Percentiles rank a stretch among this genome's conserved stretches.
Evolutionary conservation across 768 basidiomycete species (phyloP).

Genomic region (Ephemerocybe angulata): DNA sequence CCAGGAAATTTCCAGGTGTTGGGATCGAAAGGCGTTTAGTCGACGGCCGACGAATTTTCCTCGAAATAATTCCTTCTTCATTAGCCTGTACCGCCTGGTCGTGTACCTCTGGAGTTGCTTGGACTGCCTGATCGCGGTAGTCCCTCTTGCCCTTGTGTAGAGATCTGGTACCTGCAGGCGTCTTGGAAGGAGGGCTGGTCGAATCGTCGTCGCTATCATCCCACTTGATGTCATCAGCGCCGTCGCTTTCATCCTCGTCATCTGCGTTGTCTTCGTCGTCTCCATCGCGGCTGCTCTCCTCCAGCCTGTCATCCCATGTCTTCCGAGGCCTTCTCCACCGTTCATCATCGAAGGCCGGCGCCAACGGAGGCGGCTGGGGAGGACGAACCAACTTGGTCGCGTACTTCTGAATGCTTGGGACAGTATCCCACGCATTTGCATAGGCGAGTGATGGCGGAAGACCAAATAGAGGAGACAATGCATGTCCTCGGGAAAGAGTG

Average conservation of each 20-base stretch:
- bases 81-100: conserved; percentile 60
- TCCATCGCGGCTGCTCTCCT: conserved; percentile 75
- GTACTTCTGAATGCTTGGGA: conserved; percentile 78
- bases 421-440: conserved; percentile 81
- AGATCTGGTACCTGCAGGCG: conserved; percentile 30
- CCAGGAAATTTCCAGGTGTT: not conserved
- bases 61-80: conserved; percentile 13
- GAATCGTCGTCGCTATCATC: conserved; percentile 38
- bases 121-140: conserved; percentile 67
- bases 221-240: conserved; percentile 23
- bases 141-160: conserved; percentile 40
- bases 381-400: conserved; percentile 57
- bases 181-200: conserved; percentile 11
- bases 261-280: conserved; percentile 78
- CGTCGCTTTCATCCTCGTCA: conserved; percentile 49
- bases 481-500: conserved; percentile 18
- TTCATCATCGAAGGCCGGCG: conserved; percentile 50
- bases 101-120: conserved; percentile 57
- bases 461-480: conserved; percentile 44
- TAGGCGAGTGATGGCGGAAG: conserved; percentile 61
- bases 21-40: not conserved
- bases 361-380: conserved; percentile 29
- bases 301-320: conserved; percentile 53
- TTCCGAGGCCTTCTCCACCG: conserved; percentile 33
- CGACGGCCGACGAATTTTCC: not conserved